Base-by-base conservation (phyloP, 2,329 filamentous ascomycete genomes). In the Fonsecaea erecta region DNA sequence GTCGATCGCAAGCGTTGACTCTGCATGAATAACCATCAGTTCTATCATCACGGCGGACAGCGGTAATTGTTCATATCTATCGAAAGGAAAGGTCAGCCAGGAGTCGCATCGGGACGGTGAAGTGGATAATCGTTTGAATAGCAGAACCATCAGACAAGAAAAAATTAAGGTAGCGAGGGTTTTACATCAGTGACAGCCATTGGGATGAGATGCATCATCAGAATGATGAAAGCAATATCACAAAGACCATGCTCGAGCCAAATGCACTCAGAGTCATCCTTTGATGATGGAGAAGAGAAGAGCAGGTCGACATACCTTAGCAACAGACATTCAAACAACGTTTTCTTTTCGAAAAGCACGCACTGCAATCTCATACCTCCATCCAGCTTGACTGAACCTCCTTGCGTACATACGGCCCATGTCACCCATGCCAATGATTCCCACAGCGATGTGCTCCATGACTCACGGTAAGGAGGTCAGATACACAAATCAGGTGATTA, bases 231-330 rank as follows among this genome's bases (percentile, higher is more conserved):
- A 83, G 83, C 82, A 82, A 80, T 24, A 79, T 74, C 79, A 77
- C 82, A 80, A 84, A 82, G 80, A 83, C 88, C 87, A 93, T 96
- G 85, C 94, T 98, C 94, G 92, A 98, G 94, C 94, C 94, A 98
- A 98, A 98, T 98, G 94, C 94, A 93, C 94, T 98, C 94, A 94
- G 63, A 92, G 94, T 98, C 94, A 98, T 98, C 94, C 96, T 93
- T 77, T 68, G 72, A 78, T 65, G 63, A 52, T 61, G 61, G 60
- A 46, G 35, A 35, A 48, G 62, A 63, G 35, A 60, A 53, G 65
- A 68, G 66, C 65, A 72, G 34, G 21, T 48, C 11, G 8, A 21
- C 30, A 48, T 28, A 60, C 30, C 57, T 51, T 40, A 2, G 43
- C 43, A 48, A 48, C 43, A 26, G 18, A 24, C 18, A 48, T 48